Conservation (phyloP, 2,329 filamentous ascomycete species). For the Aurifilum marmelostoma region DNA sequence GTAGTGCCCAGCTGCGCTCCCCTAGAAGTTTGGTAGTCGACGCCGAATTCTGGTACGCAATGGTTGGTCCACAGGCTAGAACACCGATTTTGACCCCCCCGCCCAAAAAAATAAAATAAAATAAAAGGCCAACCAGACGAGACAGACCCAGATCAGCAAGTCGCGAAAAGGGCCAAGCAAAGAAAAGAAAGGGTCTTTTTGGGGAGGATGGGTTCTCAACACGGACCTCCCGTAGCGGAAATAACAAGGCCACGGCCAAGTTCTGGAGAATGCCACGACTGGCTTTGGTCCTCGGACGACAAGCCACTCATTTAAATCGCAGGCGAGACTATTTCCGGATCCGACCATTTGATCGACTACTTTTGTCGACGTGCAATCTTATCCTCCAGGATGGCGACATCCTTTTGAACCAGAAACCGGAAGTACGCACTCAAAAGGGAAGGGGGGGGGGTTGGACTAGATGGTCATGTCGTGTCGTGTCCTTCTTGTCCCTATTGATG, state of each 20-base stretch:
- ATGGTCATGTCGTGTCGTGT: not conserved
- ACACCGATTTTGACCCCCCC: not conserved
- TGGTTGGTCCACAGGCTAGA: not conserved
- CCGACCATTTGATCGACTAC: not conserved
- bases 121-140: not conserved
- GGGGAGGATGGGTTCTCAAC: not conserved
- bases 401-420: not conserved
- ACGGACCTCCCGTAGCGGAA: conserved; percentile 7
- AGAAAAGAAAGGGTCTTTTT: not conserved
- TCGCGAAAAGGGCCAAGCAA: too few species aligned
- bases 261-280: conserved; percentile 1
- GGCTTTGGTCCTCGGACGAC: not conserved
- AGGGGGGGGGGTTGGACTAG: too few species aligned
- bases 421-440: too few species aligned
- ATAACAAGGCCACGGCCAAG: not conserved
- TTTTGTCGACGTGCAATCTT: conserved; percentile 9
- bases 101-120: too few species aligned
- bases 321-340: conserved; percentile 8
- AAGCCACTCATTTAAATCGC: conserved; percentile 5
- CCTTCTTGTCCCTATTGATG: not conserved
- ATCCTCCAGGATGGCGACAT: not conserved
- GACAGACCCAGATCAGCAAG: not conserved
- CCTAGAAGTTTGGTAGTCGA: too few species aligned
- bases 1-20: not conserved
- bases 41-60: not conserved